A percentile compares a stretch with the other conserved stretches of the same genome.
These are phyloP conservation scores for Xerophyta viscosa DNA, from an alignment of 106 monocot species.

Conservation along the genomic window DNA sequence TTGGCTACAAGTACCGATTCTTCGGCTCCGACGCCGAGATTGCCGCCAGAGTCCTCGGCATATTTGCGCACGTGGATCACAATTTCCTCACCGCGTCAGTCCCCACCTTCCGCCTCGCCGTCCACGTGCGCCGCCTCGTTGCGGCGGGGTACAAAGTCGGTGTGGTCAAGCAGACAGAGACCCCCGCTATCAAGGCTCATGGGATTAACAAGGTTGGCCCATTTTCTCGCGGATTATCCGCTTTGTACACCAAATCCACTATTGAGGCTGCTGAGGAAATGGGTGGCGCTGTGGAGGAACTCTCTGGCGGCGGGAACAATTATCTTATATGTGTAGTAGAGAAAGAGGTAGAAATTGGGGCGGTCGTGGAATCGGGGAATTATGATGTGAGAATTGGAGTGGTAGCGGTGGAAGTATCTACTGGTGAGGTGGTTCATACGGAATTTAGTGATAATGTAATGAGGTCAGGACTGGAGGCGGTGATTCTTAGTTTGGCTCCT, in stretches of 20 bases:
- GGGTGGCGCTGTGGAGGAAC: slow-evolving; percentile 35
- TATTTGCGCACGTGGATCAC: slow-evolving; percentile 61
- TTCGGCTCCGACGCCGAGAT: slow-evolving; percentile 81
- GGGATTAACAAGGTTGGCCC: slow-evolving; percentile 59
- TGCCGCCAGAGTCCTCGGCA: slow-evolving; percentile 69
- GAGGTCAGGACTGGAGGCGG: slow-evolving; percentile 77
- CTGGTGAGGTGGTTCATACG: slow-evolving; percentile 75
- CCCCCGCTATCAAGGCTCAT: slow-evolving; percentile 80
- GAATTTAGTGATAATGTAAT: slow-evolving; percentile 77
- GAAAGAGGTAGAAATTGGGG: slow-evolving; percentile 11
- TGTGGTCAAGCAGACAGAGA: slow-evolving; percentile 95
- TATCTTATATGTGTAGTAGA: slow-evolving; percentile 72
- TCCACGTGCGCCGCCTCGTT: slow-evolving; percentile 78
- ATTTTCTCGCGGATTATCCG: slow-evolving; percentile 57
- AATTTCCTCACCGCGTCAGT: slow-evolving; percentile 87
- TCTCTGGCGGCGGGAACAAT: slow-evolving; percentile 17
- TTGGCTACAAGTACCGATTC: slow-evolving; percentile 87
- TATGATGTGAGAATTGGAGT: slow-evolving; percentile 53
- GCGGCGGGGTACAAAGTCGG: slow-evolving; percentile 85
- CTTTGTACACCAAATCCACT: slow-evolving; percentile 75
- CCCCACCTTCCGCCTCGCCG: slow-evolving; percentile 67
- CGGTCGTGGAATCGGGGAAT: slow-evolving; percentile 4
- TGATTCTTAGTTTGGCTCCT: slow-evolving; percentile 67
- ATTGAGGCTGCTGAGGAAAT: slow-evolving; percentile 77
- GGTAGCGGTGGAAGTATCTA: slow-evolving; percentile 78